Conservation (phyloP, 2,329 filamentous ascomycete species). For the Harringtonia aguacate region DNA sequence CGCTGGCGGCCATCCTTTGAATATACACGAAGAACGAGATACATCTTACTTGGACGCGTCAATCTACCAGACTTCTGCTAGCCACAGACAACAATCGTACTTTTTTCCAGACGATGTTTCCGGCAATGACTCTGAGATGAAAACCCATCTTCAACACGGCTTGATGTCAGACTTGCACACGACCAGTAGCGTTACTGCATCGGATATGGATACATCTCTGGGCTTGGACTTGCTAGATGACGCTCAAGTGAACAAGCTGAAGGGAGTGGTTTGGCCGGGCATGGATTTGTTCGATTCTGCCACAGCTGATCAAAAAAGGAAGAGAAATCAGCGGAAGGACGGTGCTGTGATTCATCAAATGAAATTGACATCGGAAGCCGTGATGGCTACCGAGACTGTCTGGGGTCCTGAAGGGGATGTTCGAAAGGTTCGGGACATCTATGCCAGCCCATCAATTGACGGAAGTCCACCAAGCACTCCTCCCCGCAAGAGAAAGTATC, state of each 20-base stretch:
- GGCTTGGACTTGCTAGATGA: constrained; percentile 11
- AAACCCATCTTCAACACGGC: constrained; percentile 12
- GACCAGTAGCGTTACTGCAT: constrained; percentile 14
- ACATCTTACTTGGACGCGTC: constrained; percentile 9
- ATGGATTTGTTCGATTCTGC: constrained; percentile 79
- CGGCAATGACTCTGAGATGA: constrained; percentile 1
- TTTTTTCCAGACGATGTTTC: not conserved
- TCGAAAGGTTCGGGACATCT: constrained; percentile 45
- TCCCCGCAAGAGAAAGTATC: constrained; percentile 9
- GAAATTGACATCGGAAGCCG: constrained; percentile 49
- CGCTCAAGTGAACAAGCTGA: constrained; percentile 39
- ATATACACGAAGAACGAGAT: constrained; percentile 7
- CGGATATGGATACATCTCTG: constrained; percentile 13
- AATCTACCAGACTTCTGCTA: constrained; percentile 13
- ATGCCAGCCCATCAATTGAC: constrained; percentile 45
- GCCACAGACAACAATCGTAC: constrained; percentile 12
- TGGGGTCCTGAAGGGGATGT: constrained; percentile 43
- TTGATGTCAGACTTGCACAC: constrained; percentile 18
- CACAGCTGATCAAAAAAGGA: constrained; percentile 59
- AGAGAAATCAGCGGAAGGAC: constrained; percentile 69
- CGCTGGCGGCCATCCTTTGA: constrained; percentile 1
- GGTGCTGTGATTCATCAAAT: constrained; percentile 59
- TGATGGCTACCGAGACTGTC: constrained; percentile 55
- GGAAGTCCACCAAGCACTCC: constrained; percentile 34
- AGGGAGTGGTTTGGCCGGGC: constrained; percentile 64